Percentiles rank a stretch among this genome's conserved stretches.
These are phyloP conservation scores for Wallacemonas sp. DNA, from an alignment of 208 protist genomes.

Conservation along the genomic window DNA sequence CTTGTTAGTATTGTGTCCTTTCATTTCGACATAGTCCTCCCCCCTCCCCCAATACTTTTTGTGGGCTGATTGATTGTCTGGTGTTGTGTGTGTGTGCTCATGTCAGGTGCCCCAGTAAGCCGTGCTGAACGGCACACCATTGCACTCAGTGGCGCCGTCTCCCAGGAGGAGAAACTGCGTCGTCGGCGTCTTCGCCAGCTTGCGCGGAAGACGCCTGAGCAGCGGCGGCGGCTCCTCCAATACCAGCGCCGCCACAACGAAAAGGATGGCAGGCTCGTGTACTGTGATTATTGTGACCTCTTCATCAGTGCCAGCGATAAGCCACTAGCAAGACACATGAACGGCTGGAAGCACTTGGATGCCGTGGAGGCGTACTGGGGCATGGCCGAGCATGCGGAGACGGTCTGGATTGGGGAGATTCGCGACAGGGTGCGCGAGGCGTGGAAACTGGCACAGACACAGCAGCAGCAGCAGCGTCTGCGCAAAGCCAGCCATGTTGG, in stretches of 20 bases:
- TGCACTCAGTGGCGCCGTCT: slow-evolving; percentile 12
- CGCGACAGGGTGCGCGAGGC: slow-evolving; percentile 36
- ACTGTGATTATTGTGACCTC: slow-evolving; percentile 89
- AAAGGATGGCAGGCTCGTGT: slow-evolving; percentile 67
- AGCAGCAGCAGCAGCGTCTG: slow-evolving; percentile 28
- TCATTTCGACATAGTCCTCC: too few species aligned
- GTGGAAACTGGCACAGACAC: slow-evolving; percentile 19
- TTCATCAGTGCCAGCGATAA: slow-evolving; percentile 62
- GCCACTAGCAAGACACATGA: slow-evolving; percentile 54
- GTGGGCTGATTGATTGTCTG: slow-evolving; percentile 7
- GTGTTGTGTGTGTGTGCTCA: neutral
- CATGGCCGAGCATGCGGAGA: slow-evolving; percentile 55
- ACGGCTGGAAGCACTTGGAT: slow-evolving; percentile 59
- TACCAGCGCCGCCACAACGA: slow-evolving; percentile 85
- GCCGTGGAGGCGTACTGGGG: slow-evolving; percentile 67
- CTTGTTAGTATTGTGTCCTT: too few species aligned
- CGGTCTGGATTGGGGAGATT: slow-evolving; percentile 51
- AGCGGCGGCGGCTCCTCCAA: slow-evolving; percentile 54
- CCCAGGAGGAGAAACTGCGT: slow-evolving; percentile 39
- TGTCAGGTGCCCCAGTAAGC: neutral
- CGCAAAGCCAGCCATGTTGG: too few species aligned
- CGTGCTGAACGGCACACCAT: neutral
- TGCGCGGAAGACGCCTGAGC: slow-evolving; percentile 52
- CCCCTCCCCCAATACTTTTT: too few species aligned
- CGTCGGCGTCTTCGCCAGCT: slow-evolving; percentile 35